These are phyloP conservation scores for Microdochium nivale DNA, from an alignment of 2,329 filamentous ascomycete species.

Conservation along the genomic window DNA sequence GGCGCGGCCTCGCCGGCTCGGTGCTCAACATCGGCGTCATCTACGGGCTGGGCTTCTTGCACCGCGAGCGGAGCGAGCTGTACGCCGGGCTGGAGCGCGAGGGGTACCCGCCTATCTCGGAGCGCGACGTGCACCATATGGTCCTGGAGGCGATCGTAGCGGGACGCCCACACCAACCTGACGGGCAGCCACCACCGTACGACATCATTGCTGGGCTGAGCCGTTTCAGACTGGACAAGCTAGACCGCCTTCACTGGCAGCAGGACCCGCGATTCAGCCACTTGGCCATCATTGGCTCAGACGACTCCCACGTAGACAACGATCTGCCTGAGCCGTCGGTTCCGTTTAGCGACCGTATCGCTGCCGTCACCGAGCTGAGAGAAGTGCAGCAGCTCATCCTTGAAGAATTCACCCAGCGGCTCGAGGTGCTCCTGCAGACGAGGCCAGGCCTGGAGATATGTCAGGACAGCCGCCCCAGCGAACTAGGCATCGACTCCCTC, in stretches of 20 bases:
- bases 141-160: constrained; percentile 40
- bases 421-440: constrained; percentile 23
- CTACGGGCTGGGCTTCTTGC: constrained; percentile 33
- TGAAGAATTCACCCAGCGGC: constrained; percentile 15
- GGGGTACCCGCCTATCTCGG: constrained; percentile 37
- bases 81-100: constrained; percentile 32
- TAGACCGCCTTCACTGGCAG: constrained; percentile 30
- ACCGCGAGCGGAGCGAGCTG: constrained; percentile 28
- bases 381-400: constrained; percentile 16
- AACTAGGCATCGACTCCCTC: constrained; percentile 32
- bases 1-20: constrained; percentile 24
- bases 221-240: constrained; percentile 22
- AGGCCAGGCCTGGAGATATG: constrained; percentile 15
- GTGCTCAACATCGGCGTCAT: constrained; percentile 37
- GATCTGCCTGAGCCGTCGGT: neutral
- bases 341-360: constrained; percentile 15
- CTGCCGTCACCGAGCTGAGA: constrained; percentile 7
- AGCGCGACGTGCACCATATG: constrained; percentile 40
- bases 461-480: constrained; percentile 20
- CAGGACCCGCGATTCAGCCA: constrained; percentile 33
- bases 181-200: constrained; percentile 10
- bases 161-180: constrained; percentile 20
- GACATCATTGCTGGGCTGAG: constrained; percentile 31
- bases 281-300: constrained; percentile 15
- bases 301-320: too few species aligned